Evolutionary conservation across 768 basidiomycete species (phyloP).

Genomic region (Hericium rajendrae): DNA sequence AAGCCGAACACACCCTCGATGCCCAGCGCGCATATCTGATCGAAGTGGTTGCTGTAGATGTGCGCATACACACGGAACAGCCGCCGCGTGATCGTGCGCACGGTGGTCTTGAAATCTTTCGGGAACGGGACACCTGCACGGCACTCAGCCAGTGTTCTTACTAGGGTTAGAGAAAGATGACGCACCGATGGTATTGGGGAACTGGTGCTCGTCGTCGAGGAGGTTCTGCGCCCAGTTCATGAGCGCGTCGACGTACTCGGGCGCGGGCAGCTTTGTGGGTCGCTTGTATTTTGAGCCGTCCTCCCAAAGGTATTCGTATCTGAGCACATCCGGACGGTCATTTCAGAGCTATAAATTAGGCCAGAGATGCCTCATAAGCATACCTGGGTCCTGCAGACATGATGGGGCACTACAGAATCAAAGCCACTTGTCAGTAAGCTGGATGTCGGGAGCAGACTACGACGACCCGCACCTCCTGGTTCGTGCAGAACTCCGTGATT

Average conservation of each 20-base stretch:
- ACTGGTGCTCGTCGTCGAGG: slow-evolving; percentile 85
- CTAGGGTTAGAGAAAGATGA: slow-evolving; percentile 5
- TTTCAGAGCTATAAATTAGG: neutral
- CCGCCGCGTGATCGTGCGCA: slow-evolving; percentile 84
- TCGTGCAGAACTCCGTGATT: slow-evolving; percentile 95
- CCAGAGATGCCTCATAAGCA: slow-evolving; percentile 18
- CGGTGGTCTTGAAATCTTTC: slow-evolving; percentile 45
- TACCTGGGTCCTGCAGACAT: slow-evolving; percentile 95
- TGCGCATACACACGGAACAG: slow-evolving; percentile 97
- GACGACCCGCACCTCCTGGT: slow-evolving; percentile 59
- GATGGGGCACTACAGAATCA: slow-evolving; percentile 63
- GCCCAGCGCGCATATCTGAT: slow-evolving; percentile 94
- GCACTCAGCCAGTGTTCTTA: neutral
- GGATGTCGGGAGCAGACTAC: neutral
- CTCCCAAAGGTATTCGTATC: slow-evolving; percentile 94
- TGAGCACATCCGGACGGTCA: slow-evolving; percentile 17
- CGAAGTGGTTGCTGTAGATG: slow-evolving; percentile 98
- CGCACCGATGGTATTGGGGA: slow-evolving; percentile 90
- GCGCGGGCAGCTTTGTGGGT: slow-evolving; percentile 89
- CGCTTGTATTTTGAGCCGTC: slow-evolving; percentile 80
- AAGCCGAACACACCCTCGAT: slow-evolving; percentile 70
- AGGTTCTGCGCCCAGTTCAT: slow-evolving; percentile 98
- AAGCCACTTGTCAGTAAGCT: slow-evolving; percentile 1
- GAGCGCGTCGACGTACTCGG: slow-evolving; percentile 92
- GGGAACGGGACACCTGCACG: slow-evolving; percentile 5